Evolutionary conservation across 768 basidiomycete genomes (phyloP).

Genomic region (Leucocoprinus sp.): DNA sequence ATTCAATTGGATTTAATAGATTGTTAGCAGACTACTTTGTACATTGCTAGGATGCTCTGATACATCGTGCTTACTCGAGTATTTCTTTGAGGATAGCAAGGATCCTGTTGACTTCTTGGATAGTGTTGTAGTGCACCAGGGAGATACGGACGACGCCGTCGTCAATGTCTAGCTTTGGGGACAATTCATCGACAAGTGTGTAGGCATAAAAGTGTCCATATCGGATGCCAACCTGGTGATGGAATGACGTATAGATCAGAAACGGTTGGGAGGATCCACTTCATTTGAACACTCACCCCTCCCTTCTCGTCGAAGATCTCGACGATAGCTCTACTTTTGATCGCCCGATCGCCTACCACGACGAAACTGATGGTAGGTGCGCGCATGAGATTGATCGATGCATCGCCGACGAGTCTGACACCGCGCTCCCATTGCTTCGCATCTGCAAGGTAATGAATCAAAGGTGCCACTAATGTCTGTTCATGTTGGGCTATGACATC

Average conservation of each 20-base stretch:
- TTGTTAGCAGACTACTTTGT: neutral
- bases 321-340: slow-evolving; percentile 59
- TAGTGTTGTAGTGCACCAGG: slow-evolving; percentile 73
- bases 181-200: slow-evolving; percentile 43
- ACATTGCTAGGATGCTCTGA: neutral
- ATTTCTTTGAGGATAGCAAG: slow-evolving; percentile 47
- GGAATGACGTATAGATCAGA: neutral
- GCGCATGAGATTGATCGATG: slow-evolving; percentile 30
- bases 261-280: neutral
- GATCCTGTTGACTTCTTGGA: slow-evolving; percentile 58
- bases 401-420: slow-evolving; percentile 61
- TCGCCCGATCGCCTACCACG: slow-evolving; percentile 46
- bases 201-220: slow-evolving; percentile 78
- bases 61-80: slow-evolving; percentile 18
- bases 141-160: slow-evolving; percentile 73
- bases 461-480: slow-evolving; percentile 41
- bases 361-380: slow-evolving; percentile 71
- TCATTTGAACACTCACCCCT: slow-evolving; percentile 35
- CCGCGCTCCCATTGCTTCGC: slow-evolving; percentile 44
- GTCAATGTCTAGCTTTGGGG: slow-evolving; percentile 46
- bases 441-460: slow-evolving; percentile 48
- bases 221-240: slow-evolving; percentile 62
- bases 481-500: slow-evolving; percentile 55
- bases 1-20: neutral
- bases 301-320: slow-evolving; percentile 54